Percentiles rank a stretch among this genome's conserved stretches.
phyloP scores from a whole-genome alignment of 345 rosid genomes.

The Populus nigra region DNA sequence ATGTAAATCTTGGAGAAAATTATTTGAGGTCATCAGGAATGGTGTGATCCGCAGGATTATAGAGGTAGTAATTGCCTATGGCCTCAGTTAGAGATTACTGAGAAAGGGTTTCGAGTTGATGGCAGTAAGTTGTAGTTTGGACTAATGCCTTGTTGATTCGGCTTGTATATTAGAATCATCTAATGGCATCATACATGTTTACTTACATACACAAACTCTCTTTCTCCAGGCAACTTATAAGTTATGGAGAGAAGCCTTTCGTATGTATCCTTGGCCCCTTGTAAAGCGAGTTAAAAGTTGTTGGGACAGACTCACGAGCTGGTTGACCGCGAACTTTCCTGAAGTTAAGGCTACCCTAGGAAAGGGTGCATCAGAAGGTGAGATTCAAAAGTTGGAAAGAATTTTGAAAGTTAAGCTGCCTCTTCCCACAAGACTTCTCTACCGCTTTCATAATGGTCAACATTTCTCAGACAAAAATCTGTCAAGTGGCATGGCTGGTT shows the following conservation, averaged over 20 bases:
- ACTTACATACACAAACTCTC: background rate
- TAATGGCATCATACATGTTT: background rate
- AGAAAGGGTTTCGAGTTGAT: background rate
- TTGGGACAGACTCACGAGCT: constrained; percentile 61
- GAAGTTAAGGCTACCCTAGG: constrained; percentile 68
- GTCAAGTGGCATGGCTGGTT: background rate
- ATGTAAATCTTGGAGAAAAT: background rate
- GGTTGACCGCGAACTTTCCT: constrained; percentile 65
- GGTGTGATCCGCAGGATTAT: background rate
- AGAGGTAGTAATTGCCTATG: background rate
- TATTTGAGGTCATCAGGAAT: background rate
- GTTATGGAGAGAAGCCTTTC: constrained; percentile 67
- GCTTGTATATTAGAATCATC: background rate
- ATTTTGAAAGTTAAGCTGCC: constrained; percentile 64
- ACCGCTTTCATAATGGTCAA: constrained; percentile 84
- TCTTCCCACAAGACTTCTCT: constrained; percentile 69
- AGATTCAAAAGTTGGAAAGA: constrained; percentile 49
- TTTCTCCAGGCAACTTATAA: constrained; percentile 52
- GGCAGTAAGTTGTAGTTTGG: constrained; percentile 1
- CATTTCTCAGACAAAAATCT: constrained; percentile 16
- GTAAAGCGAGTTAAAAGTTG: constrained; percentile 68
- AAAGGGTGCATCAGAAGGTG: constrained; percentile 73
- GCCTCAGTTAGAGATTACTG: background rate
- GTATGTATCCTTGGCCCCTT: constrained; percentile 80
- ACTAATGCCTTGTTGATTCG: background rate